Evolutionary conservation across 192 early-diverging fungal genomes (phyloP).

Genomic region (Cladochytrium replicatum): DNA sequence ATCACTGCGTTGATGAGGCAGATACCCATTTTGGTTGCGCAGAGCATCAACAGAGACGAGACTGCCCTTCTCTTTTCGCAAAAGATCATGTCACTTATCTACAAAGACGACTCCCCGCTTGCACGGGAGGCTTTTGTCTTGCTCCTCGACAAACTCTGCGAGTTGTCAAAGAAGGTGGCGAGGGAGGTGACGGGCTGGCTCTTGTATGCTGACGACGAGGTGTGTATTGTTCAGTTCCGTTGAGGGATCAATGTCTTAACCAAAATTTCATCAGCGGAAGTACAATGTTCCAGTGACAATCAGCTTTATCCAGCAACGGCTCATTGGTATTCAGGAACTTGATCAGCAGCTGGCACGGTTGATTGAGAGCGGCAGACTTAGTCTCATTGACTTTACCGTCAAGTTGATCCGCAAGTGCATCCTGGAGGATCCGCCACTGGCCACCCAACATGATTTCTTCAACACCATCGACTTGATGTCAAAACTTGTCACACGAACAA

Average conservation of each 20-base stretch:
- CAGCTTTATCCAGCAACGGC: conserved; percentile 66
- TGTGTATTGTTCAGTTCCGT: conserved; percentile 6
- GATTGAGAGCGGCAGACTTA: conserved; percentile 63
- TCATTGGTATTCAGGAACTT: conserved; percentile 69
- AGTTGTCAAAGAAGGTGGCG: conserved; percentile 64
- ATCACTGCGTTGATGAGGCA: conserved; percentile 62
- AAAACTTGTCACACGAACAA: conserved; percentile 51
- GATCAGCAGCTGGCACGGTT: conserved; percentile 81
- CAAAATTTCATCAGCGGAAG: conserved; percentile 48
- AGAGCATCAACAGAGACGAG: conserved; percentile 66
- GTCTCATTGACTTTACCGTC: conserved; percentile 67
- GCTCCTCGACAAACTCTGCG: conserved; percentile 76
- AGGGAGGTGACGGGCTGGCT: conserved; percentile 89
- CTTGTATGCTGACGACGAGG: conserved; percentile 85
- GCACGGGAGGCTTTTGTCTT: conserved; percentile 74
- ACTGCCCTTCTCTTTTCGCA: conserved; percentile 79
- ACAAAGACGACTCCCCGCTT: conserved; percentile 62
- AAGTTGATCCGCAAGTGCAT: conserved; percentile 64
- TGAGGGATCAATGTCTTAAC: background rate
- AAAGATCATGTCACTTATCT: conserved; percentile 77
- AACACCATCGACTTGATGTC: conserved; percentile 67
- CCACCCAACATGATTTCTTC: conserved; percentile 32
- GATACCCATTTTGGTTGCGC: conserved; percentile 52
- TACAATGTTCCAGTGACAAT: conserved; percentile 77
- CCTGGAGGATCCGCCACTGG: conserved; percentile 42